Base-by-base conservation (phyloP, 169 alveolate genomes). In the Plasmodium adleri region DNA sequence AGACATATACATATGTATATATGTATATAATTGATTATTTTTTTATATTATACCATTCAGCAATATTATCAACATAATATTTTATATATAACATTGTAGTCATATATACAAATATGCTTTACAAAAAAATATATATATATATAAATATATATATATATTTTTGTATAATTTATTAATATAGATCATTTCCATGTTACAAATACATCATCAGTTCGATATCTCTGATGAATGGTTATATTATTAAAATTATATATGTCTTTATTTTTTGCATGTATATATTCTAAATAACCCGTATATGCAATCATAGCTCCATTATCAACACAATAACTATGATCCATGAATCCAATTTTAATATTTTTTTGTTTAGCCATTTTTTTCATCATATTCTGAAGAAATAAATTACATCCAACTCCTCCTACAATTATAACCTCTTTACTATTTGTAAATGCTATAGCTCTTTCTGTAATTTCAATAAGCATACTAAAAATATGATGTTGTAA, bases 281-380 rank as follows among this genome's bases (percentile, higher is more conserved):
- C 95, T 9, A 88, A 47, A 74, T 88, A 78, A 28, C 96, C 96
- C 3, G 96, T 92, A 73, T 89, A 94, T 10, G 94, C 99, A 32
- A 99, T 98, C 99, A 99, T 99, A 26, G 99, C 99, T 6, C 99
- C 99, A 93, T 99, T 99, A 90, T 99, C 99, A 24, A 99, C 98
- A 91, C 99, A 98, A 93, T 99, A 99, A 73, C 99, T 97, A 74
- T 99, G 99, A 92, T 99, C 99, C 99, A 98, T 99, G 3, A 99
- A 99, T 71, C 99, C 98, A 54, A 99, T 97, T 72, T 93, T 94
- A 12, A 99, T 99, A 22, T 98, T 99, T 90, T 99, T 96, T 62
- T 96, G 98, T 72, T 93, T 85, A 0, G 99, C 99, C 99, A 99
- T 99, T 70, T 88, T 72, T 52, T 93, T 95, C 95, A 97, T 96